phyloP scores from a whole-genome alignment of 495 filamentous ascomycete species.

The Polyplosphaeria fusca region DNA sequence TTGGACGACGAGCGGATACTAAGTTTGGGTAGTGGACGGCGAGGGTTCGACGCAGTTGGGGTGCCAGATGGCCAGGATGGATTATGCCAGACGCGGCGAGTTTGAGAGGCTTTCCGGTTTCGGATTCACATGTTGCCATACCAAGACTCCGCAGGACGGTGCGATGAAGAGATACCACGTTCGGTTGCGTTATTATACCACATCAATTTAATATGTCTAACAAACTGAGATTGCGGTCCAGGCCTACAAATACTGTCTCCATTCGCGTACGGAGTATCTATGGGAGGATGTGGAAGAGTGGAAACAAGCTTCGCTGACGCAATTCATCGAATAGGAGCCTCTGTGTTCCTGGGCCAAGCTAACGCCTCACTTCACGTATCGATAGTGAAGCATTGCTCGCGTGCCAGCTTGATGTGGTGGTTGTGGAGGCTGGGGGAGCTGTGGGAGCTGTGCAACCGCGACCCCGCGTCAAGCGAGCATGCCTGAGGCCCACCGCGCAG shows the following conservation, averaged over 20 bases:
- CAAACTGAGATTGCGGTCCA: no score
- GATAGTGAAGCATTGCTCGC: not conserved
- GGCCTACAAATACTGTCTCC: no score
- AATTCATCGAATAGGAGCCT: not conserved
- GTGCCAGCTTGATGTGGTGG: not conserved
- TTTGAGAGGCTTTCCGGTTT: not conserved
- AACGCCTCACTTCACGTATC: not conserved
- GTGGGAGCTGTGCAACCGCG: not conserved
- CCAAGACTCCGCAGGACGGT: not conserved
- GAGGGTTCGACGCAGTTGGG: constrained; percentile 19
- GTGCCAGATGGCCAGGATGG: constrained; percentile 7
- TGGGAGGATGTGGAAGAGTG: not conserved
- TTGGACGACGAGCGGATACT: no score
- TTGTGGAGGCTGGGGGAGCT: not conserved
- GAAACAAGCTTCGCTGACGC: not conserved
- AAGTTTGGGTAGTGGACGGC: no score
- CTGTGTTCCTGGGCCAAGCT: not conserved
- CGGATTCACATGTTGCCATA: not conserved
- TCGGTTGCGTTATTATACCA: not conserved
- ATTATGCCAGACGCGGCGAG: not conserved
- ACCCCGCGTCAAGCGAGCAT: not conserved
- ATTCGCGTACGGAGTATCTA: no score
- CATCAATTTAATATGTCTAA: not conserved
- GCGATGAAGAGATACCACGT: not conserved
- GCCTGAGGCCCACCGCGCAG: not conserved